Percentiles rank a stretch among this genome's conserved stretches.
Evolutionary conservation across 1,139 yeast species (phyloP).

Genomic region (Taiozyma sp.): DNA sequence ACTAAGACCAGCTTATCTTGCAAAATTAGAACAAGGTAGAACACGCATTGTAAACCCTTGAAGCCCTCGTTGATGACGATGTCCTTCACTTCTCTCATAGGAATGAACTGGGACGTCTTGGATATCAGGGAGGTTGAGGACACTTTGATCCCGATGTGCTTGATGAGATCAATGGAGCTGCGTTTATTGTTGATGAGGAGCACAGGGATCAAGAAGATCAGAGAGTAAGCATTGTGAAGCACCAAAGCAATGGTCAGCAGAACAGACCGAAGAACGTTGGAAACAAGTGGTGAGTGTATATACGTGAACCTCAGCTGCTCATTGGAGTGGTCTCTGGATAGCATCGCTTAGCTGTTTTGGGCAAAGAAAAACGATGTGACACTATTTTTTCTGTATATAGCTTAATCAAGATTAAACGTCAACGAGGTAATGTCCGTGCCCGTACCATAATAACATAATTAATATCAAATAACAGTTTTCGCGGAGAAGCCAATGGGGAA

Average conservation of each 20-base stretch:
- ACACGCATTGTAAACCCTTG: slow-evolving; percentile 53
- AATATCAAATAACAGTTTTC: too few relatives aligned
- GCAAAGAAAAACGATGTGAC: background rate
- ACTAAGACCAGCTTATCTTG: slow-evolving; percentile 15
- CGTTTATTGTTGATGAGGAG: background rate
- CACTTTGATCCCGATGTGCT: slow-evolving; percentile 28
- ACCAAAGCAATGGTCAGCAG: background rate
- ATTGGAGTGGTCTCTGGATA: background rate
- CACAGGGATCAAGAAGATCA: background rate
- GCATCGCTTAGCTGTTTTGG: background rate
- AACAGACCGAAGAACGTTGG: background rate
- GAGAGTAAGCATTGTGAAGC: background rate
- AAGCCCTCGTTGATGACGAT: slow-evolving; percentile 67
- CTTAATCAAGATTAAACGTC: background rate
- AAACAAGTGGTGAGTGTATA: background rate
- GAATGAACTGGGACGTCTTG: slow-evolving; percentile 36
- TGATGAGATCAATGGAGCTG: slow-evolving; percentile 13
- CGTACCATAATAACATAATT: too few relatives aligned
- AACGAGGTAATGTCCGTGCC: too few relatives aligned
- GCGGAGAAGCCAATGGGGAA: background rate
- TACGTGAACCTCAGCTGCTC: background rate
- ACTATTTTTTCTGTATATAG: background rate
- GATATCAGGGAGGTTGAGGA: slow-evolving; percentile 13
- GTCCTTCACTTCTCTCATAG: slow-evolving; percentile 48
- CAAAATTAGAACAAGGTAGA: slow-evolving; percentile 53